Evolutionary conservation across 2,329 filamentous ascomycete species (phyloP).

Genomic region (Penicillium palitans): DNA sequence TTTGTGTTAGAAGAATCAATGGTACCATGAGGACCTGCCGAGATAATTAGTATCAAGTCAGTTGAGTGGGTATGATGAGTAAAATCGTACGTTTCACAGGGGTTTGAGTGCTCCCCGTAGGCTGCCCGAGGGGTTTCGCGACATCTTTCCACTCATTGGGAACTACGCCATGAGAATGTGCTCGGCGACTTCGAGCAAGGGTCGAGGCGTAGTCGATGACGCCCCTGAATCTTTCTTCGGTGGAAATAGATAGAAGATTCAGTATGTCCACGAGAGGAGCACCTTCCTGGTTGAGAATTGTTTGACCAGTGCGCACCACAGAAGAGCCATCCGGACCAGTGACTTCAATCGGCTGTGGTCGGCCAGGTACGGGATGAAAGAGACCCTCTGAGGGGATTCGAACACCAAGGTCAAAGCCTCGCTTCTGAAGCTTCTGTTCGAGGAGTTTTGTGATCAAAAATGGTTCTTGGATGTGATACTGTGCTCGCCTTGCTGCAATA

Average conservation of each 20-base stretch:
- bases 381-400: conserved; percentile 59
- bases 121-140: conserved; percentile 49
- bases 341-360: conserved; percentile 50
- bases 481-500: conserved; percentile 61
- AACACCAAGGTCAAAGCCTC: conserved; percentile 60
- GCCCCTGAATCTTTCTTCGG: conserved; percentile 74
- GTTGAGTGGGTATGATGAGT: not conserved
- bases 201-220: conserved; percentile 75
- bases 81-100: conserved; percentile 43
- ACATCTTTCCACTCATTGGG: conserved; percentile 74
- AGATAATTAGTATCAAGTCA: conserved; percentile 15
- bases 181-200: conserved; percentile 70
- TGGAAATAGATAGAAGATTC: conserved; percentile 76
- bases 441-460: conserved; percentile 67
- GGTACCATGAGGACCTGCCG: conserved; percentile 41
- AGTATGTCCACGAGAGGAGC: conserved; percentile 78
- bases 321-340: conserved; percentile 62
- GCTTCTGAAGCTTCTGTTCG: conserved; percentile 57
- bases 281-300: conserved; percentile 67
- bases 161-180: conserved; percentile 75
- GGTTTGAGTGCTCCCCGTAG: conserved; percentile 40
- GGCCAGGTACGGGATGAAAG: conserved; percentile 47
- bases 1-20: conserved; percentile 45
- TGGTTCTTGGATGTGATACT: conserved; percentile 70
- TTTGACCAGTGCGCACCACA: conserved; percentile 64